A percentile compares a stretch with the other conserved stretches of the same genome.
These are phyloP conservation scores for Atkinsonella hypoxylon DNA, from an alignment of 2,329 filamentous ascomycete genomes.

Conservation along the genomic window DNA sequence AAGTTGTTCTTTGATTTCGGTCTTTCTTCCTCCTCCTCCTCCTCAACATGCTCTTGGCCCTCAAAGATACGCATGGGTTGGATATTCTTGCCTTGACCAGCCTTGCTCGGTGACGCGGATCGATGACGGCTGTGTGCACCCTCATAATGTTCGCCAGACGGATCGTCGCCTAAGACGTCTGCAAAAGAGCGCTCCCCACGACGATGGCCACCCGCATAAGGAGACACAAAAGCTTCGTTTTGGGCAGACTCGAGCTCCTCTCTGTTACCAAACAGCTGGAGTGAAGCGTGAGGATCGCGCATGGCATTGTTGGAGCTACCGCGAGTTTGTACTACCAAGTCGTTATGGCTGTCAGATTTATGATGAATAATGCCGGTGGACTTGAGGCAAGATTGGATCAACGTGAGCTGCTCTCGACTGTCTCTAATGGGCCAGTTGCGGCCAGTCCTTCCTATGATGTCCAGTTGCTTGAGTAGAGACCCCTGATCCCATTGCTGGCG, in stretches of 20 bases:
- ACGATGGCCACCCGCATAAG: conserved; percentile 47
- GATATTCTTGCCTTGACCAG: conserved; percentile 48
- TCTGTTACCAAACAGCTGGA: conserved; percentile 63
- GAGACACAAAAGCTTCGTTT: conserved; percentile 42
- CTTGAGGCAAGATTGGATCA: conserved; percentile 55
- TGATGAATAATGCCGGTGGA: conserved; percentile 26
- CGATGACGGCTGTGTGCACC: conserved; percentile 31
- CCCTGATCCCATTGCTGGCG: conserved; percentile 93
- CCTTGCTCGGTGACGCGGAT: conserved; percentile 38
- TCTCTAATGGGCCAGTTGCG: conserved; percentile 94
- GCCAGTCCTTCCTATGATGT: conserved; percentile 81
- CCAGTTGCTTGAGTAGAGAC: conserved; percentile 81
- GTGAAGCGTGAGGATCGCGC: conserved; percentile 56
- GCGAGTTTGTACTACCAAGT: conserved; percentile 32
- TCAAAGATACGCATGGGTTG: conserved; percentile 54
- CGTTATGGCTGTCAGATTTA: conserved; percentile 22
- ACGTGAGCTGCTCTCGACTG: conserved; percentile 66
- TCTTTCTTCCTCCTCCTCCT: conserved; percentile 28
- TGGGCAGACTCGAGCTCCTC: conserved; percentile 44
- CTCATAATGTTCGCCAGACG: conserved; percentile 30
- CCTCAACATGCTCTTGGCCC: conserved; percentile 31
- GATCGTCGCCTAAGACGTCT: conserved; percentile 56
- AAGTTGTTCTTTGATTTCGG: conserved; percentile 31
- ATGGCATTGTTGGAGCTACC: conserved; percentile 41
- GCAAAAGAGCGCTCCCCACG: conserved; percentile 51